These are phyloP conservation scores for Neonectria punicea DNA, from an alignment of 2,329 filamentous ascomycete genomes.

Conservation along the genomic window DNA sequence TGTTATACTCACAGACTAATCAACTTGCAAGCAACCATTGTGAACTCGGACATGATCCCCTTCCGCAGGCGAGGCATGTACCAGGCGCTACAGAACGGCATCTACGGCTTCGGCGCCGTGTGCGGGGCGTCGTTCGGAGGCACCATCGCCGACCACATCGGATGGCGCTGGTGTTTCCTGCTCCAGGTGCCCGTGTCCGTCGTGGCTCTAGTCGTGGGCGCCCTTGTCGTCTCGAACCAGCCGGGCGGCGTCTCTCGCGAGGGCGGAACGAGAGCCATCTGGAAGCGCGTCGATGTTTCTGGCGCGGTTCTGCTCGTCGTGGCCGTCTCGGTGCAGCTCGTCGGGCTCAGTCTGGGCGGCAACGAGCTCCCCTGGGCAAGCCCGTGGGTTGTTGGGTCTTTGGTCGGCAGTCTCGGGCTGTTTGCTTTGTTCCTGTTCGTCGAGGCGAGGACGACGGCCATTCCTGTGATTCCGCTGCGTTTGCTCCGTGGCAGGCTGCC, in stretches of 20 bases:
- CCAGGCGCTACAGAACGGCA: slow-evolving; percentile 68
- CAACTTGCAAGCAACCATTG: slow-evolving; percentile 56
- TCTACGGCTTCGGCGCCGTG: slow-evolving; percentile 71
- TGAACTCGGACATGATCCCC: slow-evolving; percentile 72
- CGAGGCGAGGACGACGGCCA: slow-evolving; percentile 60
- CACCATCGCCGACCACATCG: slow-evolving; percentile 70
- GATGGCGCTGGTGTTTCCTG: slow-evolving; percentile 76
- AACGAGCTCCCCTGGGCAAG: slow-evolving; percentile 65
- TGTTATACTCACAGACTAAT: background rate
- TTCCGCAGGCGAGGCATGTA: slow-evolving; percentile 67
- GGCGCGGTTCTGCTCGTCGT: slow-evolving; percentile 67
- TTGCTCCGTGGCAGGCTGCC: slow-evolving; percentile 67
- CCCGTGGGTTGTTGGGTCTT: slow-evolving; percentile 56
- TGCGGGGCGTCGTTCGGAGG: slow-evolving; percentile 73
- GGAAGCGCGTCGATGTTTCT: slow-evolving; percentile 67
- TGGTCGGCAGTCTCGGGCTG: slow-evolving; percentile 56
- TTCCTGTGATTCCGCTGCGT: slow-evolving; percentile 64
- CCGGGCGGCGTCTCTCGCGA: slow-evolving; percentile 43
- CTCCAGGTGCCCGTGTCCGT: slow-evolving; percentile 70
- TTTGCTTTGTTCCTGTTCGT: slow-evolving; percentile 58
- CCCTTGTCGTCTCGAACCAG: slow-evolving; percentile 62
- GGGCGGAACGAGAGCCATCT: slow-evolving; percentile 52
- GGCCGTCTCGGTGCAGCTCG: slow-evolving; percentile 67
- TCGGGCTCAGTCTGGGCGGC: slow-evolving; percentile 65
- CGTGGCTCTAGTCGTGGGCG: slow-evolving; percentile 64